These are phyloP conservation scores for Tremellales sp. DNA, from an alignment of 1,284 basidiomycete species.

Conservation along the genomic window DNA sequence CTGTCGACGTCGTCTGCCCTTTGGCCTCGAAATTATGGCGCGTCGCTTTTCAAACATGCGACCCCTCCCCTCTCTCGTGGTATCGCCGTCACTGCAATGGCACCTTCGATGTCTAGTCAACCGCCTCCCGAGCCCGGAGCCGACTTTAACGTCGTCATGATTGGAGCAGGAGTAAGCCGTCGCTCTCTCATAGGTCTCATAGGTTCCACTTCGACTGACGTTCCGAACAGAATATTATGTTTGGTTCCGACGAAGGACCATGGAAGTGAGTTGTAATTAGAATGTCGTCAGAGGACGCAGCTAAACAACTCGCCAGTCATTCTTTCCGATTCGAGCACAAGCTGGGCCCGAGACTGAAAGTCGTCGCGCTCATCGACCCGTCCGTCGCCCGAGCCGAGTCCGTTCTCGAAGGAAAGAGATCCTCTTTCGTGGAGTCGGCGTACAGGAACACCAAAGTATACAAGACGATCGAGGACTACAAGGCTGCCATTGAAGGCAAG, in stretches of 20 bases:
- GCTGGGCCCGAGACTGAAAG: slow-evolving; percentile 92
- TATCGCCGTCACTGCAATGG: slow-evolving; percentile 39
- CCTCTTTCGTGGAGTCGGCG: slow-evolving; percentile 87
- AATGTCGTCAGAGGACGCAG: not conserved
- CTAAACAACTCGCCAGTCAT: slow-evolving; percentile 62
- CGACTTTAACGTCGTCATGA: slow-evolving; percentile 83
- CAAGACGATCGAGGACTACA: slow-evolving; percentile 83
- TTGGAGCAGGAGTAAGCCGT: slow-evolving; percentile 67
- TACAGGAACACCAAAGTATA: slow-evolving; percentile 88
- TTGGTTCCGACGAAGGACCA: slow-evolving; percentile 74
- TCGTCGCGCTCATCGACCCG: slow-evolving; percentile 91
- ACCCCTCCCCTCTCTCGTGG: slow-evolving; percentile 18
- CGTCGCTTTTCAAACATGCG: not conserved
- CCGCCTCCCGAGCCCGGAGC: slow-evolving; percentile 52
- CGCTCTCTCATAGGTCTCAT: not conserved
- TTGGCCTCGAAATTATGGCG: slow-evolving; percentile 17
- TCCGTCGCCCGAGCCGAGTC: slow-evolving; percentile 72
- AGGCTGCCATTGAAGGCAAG: slow-evolving; percentile 56
- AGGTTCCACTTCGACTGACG: slow-evolving; percentile 2
- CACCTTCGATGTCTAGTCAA: slow-evolving; percentile 41
- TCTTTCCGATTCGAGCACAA: slow-evolving; percentile 94
- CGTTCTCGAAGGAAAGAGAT: slow-evolving; percentile 84
- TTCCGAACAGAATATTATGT: slow-evolving; percentile 70
- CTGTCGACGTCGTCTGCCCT: slow-evolving; percentile 23
- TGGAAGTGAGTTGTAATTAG: slow-evolving; percentile 37